phyloP scores from a whole-genome alignment of 139 green algal species.

The Diplosphaera chodatii region DNA sequence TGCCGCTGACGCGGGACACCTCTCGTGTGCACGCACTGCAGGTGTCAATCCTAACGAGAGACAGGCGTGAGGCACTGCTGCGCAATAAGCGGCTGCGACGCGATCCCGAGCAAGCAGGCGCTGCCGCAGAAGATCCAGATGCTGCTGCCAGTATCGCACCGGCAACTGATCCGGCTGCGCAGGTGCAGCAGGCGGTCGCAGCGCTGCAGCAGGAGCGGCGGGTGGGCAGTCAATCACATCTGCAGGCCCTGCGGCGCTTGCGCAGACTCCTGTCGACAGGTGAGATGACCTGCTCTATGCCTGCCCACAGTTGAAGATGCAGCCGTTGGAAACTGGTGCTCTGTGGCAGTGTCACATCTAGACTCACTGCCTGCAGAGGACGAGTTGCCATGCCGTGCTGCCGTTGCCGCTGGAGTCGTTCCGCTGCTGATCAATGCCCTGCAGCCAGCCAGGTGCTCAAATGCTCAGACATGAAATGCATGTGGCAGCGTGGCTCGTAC shows the following conservation, averaged over 20 bases:
- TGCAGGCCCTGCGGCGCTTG: neutral
- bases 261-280: neutral
- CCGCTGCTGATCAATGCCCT: constrained; percentile 11
- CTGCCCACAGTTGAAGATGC: too few relatives aligned
- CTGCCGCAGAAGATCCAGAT: neutral
- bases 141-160: neutral
- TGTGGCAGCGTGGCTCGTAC: too few relatives aligned
- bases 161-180: neutral
- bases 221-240: neutral
- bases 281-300: too few relatives aligned
- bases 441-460: constrained; percentile 8
- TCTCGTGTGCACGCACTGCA: neutral
- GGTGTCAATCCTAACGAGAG: constrained; percentile 21
- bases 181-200: neutral
- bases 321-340: too few relatives aligned
- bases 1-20: too few relatives aligned
- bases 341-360: too few relatives aligned
- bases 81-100: constrained; percentile 6
- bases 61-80: constrained; percentile 4
- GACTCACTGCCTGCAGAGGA: too few relatives aligned
- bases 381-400: neutral
- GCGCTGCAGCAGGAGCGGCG: neutral
- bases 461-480: too few relatives aligned
- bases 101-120: neutral
- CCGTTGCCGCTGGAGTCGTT: neutral